Conservation (phyloP, 176 grass and related monocot genomes). For the Hordeum vulgare region MorexV3_pseudomolecules_assembly NC_058520.1:403213286-403213785, state of each 20-base stretch:
- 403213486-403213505: slow-evolving; percentile 5
- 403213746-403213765: background rate
- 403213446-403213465: background rate
- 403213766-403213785: background rate
- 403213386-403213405: background rate
- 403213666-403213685: too few species aligned
- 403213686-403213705: background rate
- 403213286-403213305: too few species aligned
- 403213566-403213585: slow-evolving; percentile 13
- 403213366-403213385: too few species aligned
- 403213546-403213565: background rate
- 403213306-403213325: too few species aligned
- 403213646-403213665: background rate
- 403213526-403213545: background rate
- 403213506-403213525: background rate
- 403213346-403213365: too few species aligned
- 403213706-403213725: slow-evolving; percentile 29
- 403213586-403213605: background rate
- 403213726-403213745: background rate
- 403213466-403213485: background rate
- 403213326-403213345: too few species aligned
- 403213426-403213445: background rate
- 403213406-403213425: slow-evolving; percentile 7
- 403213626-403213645: background rate
- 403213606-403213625: background rate